phyloP scores from a whole-genome alignment of 2,329 filamentous ascomycete species.

The Fusarium albosuccineum region DNA sequence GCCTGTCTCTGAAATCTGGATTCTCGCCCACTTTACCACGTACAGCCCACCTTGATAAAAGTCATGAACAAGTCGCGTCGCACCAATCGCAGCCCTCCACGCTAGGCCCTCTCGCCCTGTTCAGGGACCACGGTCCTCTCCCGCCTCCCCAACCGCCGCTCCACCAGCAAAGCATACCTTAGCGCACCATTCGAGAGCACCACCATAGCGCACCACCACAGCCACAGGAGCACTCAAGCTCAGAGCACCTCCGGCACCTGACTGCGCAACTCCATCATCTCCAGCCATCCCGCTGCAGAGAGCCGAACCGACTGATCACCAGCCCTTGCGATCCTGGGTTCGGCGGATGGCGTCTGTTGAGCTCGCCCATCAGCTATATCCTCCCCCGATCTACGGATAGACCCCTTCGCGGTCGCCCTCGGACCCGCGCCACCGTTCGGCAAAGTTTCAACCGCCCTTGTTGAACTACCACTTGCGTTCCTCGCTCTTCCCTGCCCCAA shows the following conservation, averaged over 20 bases:
- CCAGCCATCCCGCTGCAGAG: slow-evolving; percentile 40
- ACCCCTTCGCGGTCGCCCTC: slow-evolving; percentile 26
- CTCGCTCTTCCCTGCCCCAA: slow-evolving; percentile 38
- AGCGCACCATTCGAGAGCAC: slow-evolving; percentile 35
- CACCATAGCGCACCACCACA: slow-evolving; percentile 35
- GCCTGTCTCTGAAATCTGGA: neutral
- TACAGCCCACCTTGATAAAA: slow-evolving; percentile 18
- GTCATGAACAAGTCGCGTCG: slow-evolving; percentile 31
- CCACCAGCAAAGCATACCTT: slow-evolving; percentile 45
- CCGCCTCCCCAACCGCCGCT: slow-evolving; percentile 39
- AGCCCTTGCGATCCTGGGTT: slow-evolving; percentile 40
- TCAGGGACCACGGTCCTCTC: slow-evolving; percentile 40
- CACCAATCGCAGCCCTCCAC: slow-evolving; percentile 52
- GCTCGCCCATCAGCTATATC: slow-evolving; percentile 27
- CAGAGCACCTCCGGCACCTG: slow-evolving; percentile 34
- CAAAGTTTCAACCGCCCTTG: slow-evolving; percentile 37
- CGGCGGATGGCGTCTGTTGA: slow-evolving; percentile 40
- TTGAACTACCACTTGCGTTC: slow-evolving; percentile 38
- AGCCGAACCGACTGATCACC: slow-evolving; percentile 30
- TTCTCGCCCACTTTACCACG: slow-evolving; percentile 5
- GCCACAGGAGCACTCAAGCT: slow-evolving; percentile 44
- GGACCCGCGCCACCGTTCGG: slow-evolving; percentile 36
- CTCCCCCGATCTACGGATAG: slow-evolving; percentile 22
- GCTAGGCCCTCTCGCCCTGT: slow-evolving; percentile 44
- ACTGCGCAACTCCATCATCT: slow-evolving; percentile 45